These are phyloP conservation scores for Penicillium egyptiacum DNA, from an alignment of 495 filamentous ascomycete species.

Conservation along the genomic window DNA sequence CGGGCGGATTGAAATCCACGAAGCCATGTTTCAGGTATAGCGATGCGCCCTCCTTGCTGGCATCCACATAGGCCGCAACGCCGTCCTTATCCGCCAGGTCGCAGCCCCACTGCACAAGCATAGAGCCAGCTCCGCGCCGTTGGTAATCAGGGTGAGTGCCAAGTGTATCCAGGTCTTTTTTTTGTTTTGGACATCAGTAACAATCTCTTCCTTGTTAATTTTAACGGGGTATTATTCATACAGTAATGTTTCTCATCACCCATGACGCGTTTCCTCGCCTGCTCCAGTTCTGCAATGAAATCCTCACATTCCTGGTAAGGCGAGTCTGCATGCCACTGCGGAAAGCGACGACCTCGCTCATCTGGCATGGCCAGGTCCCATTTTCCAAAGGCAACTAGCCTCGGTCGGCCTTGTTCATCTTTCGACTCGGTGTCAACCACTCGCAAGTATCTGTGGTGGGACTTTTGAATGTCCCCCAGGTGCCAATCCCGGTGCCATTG, in stretches of 20 bases:
- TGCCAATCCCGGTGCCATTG: constrained; percentile 17
- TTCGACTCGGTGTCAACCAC: constrained; percentile 20
- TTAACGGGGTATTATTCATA: constrained; percentile 1
- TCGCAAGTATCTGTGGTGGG: constrained; percentile 28
- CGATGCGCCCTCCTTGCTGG: constrained; percentile 27
- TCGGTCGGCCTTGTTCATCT: constrained; percentile 19
- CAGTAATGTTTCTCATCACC: constrained; percentile 29
- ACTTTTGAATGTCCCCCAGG: constrained; percentile 11
- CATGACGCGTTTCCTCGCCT: constrained; percentile 21
- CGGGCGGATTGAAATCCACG: constrained; percentile 23
- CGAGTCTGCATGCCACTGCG: constrained; percentile 25
- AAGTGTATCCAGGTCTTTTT: constrained; percentile 47
- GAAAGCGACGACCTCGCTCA: constrained; percentile 27
- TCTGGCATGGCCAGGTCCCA: constrained; percentile 26
- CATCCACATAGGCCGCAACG: constrained; percentile 32
- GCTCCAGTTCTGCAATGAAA: constrained; percentile 19
- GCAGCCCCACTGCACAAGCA: constrained; percentile 53
- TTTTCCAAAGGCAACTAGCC: constrained; percentile 28
- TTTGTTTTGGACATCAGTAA: neutral
- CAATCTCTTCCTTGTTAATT: neutral
- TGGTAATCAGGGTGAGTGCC: constrained; percentile 50
- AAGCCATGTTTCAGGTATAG: constrained; percentile 35
- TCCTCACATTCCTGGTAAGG: constrained; percentile 18
- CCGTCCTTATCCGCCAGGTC: constrained; percentile 39
- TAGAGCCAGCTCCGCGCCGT: constrained; percentile 48